Percentiles rank a stretch among this genome's conserved stretches.
Conservation (phyloP, 306 rosid species). For the Trifolium dubium region DNA sequence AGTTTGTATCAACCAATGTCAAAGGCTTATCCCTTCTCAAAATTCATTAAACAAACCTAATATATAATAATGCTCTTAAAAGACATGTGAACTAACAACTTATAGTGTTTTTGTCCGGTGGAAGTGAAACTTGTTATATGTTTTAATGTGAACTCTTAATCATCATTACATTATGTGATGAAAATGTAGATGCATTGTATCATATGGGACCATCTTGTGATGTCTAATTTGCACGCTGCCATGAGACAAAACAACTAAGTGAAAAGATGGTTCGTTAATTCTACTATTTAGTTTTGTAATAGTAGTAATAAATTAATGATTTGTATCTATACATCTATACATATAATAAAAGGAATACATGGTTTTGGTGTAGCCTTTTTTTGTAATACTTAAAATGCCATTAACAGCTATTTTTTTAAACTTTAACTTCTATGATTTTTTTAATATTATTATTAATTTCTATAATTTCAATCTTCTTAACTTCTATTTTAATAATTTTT, state of each 20-base stretch:
- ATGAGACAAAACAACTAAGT: constrained; percentile 10
- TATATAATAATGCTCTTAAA: constrained; percentile 41
- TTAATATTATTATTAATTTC: too few relatives aligned
- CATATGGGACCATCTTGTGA: constrained; percentile 24
- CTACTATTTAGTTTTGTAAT: too few relatives aligned
- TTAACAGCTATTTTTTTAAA: too few relatives aligned
- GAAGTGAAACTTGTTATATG: constrained; percentile 45
- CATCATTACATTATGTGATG: constrained; percentile 43
- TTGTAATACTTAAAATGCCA: too few relatives aligned
- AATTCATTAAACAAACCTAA: constrained; percentile 43
- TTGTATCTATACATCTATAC: too few relatives aligned
- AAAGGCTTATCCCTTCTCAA: constrained; percentile 36
- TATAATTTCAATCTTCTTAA: too few relatives aligned
- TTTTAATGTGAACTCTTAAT: constrained; percentile 21
- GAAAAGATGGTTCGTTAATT: constrained; percentile 1
- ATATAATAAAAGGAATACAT: too few relatives aligned
- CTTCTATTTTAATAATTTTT: too few relatives aligned
- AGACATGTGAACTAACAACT: constrained; percentile 63
- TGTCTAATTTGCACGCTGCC: constrained; percentile 44
- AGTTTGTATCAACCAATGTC: constrained; percentile 31
- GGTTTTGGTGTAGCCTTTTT: too few relatives aligned
- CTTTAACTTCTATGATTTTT: too few relatives aligned
- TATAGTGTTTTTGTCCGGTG: constrained; percentile 38
- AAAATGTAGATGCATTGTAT: constrained; percentile 31
- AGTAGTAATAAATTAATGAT: too few relatives aligned